phyloP scores from a whole-genome alignment of 129 eudicot genomes.

The Escallonia rubra region DNA sequence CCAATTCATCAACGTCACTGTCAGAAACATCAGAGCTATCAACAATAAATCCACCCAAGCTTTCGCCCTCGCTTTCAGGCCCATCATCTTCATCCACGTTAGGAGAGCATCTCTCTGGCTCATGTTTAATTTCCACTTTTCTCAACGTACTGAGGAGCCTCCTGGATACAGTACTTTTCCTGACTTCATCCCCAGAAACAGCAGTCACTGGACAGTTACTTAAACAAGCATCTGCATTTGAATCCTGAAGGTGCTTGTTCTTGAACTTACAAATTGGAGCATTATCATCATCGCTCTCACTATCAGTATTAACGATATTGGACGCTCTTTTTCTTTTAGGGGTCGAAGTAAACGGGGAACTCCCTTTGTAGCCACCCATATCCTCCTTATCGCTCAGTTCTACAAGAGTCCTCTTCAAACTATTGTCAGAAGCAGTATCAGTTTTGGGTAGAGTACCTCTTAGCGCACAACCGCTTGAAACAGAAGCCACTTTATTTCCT shows the following conservation, averaged over 20 bases:
- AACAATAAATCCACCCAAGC: constrained; percentile 60
- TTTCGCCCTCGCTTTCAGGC: constrained; percentile 43
- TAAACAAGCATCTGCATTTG: background rate
- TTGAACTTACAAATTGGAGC: constrained; percentile 38
- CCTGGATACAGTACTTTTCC: constrained; percentile 3
- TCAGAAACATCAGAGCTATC: constrained; percentile 34
- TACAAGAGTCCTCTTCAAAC: background rate
- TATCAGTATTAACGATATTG: constrained; percentile 32
- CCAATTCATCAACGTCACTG: constrained; percentile 25
- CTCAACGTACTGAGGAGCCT: constrained; percentile 27
- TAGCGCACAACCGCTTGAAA: constrained; percentile 8
- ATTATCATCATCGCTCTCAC: constrained; percentile 42
- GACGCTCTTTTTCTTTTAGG: constrained; percentile 36
- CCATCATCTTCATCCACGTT: constrained; percentile 29
- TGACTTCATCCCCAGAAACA: no score
- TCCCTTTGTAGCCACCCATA: constrained; percentile 6
- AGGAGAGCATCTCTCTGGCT: constrained; percentile 8
- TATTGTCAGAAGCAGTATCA: background rate
- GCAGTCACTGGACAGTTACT: background rate
- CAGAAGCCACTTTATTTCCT: background rate
- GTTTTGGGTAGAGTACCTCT: constrained; percentile 3
- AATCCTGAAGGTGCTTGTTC: constrained; percentile 9
- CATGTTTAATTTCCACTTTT: constrained; percentile 13
- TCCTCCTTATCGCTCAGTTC: constrained; percentile 25
- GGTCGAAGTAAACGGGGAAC: constrained; percentile 9